phyloP scores from a whole-genome alignment of 78 protist species.

The Speleostelium caveatum region DNA sequence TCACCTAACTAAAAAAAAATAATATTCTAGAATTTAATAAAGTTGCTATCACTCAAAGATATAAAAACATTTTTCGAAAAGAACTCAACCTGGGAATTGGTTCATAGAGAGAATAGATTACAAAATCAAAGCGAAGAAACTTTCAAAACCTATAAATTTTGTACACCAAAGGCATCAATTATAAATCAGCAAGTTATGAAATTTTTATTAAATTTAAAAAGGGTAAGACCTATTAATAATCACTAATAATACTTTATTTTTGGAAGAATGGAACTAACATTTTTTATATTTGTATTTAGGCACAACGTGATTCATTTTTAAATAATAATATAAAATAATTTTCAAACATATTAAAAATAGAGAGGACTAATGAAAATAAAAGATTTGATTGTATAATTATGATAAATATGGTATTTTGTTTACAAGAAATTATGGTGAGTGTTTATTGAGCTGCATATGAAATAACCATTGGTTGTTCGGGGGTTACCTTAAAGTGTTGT shows the following conservation, averaged over 20 bases:
- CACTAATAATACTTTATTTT: not conserved
- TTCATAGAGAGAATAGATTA: not conserved
- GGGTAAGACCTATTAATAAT: not conserved
- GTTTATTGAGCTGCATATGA: slow-evolving; percentile 73
- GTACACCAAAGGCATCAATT: not conserved
- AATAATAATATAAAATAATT: not conserved
- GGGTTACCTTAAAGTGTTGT: slow-evolving; percentile 78
- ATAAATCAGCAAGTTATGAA: slow-evolving; percentile 1
- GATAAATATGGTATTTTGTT: not conserved
- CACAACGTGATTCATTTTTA: not conserved
- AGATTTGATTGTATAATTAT: not conserved
- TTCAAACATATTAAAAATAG: not conserved
- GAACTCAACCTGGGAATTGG: slow-evolving; percentile 4
- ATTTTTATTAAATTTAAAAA: slow-evolving; percentile 10
- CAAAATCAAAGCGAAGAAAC: not conserved
- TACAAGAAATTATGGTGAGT: not conserved
- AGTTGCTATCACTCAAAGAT: slow-evolving; percentile 3
- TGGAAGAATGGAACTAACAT: not conserved
- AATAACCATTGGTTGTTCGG: slow-evolving; percentile 79
- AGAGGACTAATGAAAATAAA: not conserved
- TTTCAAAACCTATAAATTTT: not conserved
- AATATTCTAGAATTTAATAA: not conserved
- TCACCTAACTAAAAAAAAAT: not conserved
- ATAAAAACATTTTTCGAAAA: not conserved
- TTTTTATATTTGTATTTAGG: not conserved